These are phyloP conservation scores for Fraxinus baroniana DNA, from an alignment of 305 asterid genomes.

Conservation along the genomic window DNA sequence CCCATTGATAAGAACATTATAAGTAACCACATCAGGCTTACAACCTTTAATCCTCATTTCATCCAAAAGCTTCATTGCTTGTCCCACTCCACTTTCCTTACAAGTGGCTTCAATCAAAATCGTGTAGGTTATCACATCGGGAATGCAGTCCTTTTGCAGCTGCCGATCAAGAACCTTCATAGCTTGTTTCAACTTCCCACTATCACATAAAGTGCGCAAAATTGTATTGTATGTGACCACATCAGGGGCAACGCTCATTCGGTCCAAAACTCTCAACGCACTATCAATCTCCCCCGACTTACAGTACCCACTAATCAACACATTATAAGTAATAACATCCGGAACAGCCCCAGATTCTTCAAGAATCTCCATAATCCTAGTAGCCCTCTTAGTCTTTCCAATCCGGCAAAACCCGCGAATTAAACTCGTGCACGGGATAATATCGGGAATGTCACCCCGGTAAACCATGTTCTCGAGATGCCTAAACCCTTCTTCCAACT, in stretches of 20 bases:
- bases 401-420: slow-evolving; percentile 76
- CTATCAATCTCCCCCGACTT: slow-evolving; percentile 73
- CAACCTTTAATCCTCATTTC: slow-evolving; percentile 82
- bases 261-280: slow-evolving; percentile 61
- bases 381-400: slow-evolving; percentile 67
- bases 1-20: slow-evolving; percentile 77
- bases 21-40: slow-evolving; percentile 81
- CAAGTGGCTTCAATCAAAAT: slow-evolving; percentile 85
- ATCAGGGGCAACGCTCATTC: slow-evolving; percentile 84
- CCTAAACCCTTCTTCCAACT: slow-evolving; percentile 68
- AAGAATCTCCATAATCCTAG: slow-evolving; percentile 69
- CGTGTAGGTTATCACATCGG: slow-evolving; percentile 81
- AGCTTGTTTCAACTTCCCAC: slow-evolving; percentile 74
- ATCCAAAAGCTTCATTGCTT: slow-evolving; percentile 85
- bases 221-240: slow-evolving; percentile 89
- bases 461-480: slow-evolving; percentile 73
- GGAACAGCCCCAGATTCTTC: slow-evolving; percentile 89
- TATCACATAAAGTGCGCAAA: slow-evolving; percentile 65
- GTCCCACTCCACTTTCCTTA: slow-evolving; percentile 69
- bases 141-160: slow-evolving; percentile 63
- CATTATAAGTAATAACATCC: slow-evolving; percentile 86
- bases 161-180: slow-evolving; percentile 76
- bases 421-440: slow-evolving; percentile 74
- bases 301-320: slow-evolving; percentile 82
- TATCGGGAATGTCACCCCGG: slow-evolving; percentile 76